These are phyloP conservation scores for Puccinia polysora DNA, from an alignment of 1,284 basidiomycete genomes.

Conservation along the genomic window DNA sequence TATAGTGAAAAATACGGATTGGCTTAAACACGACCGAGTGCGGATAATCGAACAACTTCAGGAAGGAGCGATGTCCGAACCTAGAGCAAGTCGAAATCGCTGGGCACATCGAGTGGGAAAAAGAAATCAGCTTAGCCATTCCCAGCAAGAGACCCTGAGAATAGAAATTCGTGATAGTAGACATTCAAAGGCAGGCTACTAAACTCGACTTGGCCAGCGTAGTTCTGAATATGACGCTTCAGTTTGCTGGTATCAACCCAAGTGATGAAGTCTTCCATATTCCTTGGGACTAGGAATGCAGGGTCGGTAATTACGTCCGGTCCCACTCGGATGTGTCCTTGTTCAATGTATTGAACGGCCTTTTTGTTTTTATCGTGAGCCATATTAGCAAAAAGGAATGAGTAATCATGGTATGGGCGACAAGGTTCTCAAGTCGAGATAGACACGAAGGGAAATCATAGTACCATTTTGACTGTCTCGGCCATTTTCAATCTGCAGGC, in stretches of 20 bases:
- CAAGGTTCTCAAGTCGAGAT: too few species aligned
- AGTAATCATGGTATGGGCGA: too few species aligned
- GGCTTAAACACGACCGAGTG: too few species aligned
- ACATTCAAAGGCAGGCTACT: too few species aligned
- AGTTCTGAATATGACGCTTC: slow-evolving; percentile 89
- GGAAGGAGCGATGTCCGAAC: too few species aligned
- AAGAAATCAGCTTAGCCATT: too few species aligned
- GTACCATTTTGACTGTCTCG: slow-evolving; percentile 85
- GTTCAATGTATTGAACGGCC: slow-evolving; percentile 96
- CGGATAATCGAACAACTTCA: too few species aligned
- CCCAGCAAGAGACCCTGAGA: too few species aligned
- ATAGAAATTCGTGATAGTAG: too few species aligned
- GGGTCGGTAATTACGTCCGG: slow-evolving; percentile 95
- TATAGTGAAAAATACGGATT: too few species aligned
- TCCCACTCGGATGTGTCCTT: slow-evolving; percentile 94
- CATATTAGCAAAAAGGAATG: slow-evolving; percentile 36
- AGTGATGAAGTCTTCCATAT: slow-evolving; percentile 99
- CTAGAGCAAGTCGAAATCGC: too few species aligned
- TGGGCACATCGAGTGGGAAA: too few species aligned
- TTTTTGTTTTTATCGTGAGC: slow-evolving; percentile 54
- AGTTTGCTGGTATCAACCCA: slow-evolving; percentile 98
- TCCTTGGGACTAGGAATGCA: slow-evolving; percentile 83
- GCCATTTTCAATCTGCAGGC: slow-evolving; percentile 92
- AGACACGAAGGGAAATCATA: slow-evolving; percentile 50
- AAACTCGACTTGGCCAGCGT: slow-evolving; percentile 81